Evolutionary conservation across 2,329 filamentous ascomycete species (phyloP), one percentile per base, ranked within the genome.

Genomic region (Coniosporium tulheliwenetii): DNA sequence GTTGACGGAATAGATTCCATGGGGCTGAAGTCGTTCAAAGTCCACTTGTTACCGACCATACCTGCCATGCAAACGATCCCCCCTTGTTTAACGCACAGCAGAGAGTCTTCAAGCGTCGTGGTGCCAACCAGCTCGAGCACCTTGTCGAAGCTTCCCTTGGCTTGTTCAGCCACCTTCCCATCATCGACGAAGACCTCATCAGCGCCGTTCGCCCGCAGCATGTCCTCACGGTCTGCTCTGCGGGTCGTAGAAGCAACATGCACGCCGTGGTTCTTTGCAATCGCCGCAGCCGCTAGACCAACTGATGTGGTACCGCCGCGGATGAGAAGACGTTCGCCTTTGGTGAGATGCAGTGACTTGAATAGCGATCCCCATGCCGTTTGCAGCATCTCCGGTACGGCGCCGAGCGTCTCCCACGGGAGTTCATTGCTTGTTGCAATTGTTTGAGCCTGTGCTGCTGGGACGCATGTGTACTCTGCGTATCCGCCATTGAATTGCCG

Each of bases 371-470:
- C 67, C 49, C 61, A 69, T 1, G 67, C 62, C 2, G 67, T 70
- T 52, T 70, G 66, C 43, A 71, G 43, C 66, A 71, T 70, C 50
- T 70, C 67, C 2, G 66, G 66, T 40, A 67, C 51, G 1, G 67
- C 65, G 5, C 64, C 68, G 1, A 71, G 45, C 2, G 57, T 50
- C 26, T 60, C 55, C 65, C 66, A 69, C 0, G 51, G 47, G 5
- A 68, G 45, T 12, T 40, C 44, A 8, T 52, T 48, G 4, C 54
- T 58, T 26, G 19, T 26, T 29, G 53, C 48, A n/a, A 66, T 43
- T 43, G 48, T 46, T 39, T 63, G 62, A 8, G 65, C 56, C 43
- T 69, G 62, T 9, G 42, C 45, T 2, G 53, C 60, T 0, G 63
- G 59, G 5, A 68, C 65, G 43, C 57, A 63, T 1, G 58, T 62